Evolutionary conservation across 2,329 filamentous ascomycete genomes (phyloP).

Genomic region (Venturiaceae sp.): DNA sequence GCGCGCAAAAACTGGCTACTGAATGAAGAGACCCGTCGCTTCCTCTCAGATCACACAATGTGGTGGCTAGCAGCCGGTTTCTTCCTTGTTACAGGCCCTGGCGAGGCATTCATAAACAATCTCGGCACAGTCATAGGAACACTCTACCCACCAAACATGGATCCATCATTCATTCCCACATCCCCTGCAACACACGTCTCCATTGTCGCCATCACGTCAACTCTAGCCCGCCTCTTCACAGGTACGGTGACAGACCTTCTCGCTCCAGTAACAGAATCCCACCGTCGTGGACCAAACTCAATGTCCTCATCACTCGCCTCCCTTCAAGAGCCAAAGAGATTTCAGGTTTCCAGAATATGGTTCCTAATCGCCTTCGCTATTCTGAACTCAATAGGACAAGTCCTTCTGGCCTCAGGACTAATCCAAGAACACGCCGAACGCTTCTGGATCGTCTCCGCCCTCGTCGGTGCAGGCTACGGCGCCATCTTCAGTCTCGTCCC

Average conservation of each 20-base stretch:
- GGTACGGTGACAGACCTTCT: slow-evolving; percentile 83
- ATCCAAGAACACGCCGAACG: slow-evolving; percentile 65
- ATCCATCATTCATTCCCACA: slow-evolving; percentile 34
- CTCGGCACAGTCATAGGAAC: slow-evolving; percentile 88
- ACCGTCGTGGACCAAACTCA: slow-evolving; percentile 42
- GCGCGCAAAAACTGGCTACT: slow-evolving; percentile 83
- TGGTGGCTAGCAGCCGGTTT: slow-evolving; percentile 90
- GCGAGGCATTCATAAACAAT: slow-evolving; percentile 98
- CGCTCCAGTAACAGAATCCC: slow-evolving; percentile 40
- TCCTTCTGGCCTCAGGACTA: slow-evolving; percentile 65
- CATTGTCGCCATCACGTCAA: slow-evolving; percentile 83
- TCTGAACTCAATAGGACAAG: slow-evolving; percentile 62
- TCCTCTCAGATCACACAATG: slow-evolving; percentile 85
- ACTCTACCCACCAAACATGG: slow-evolving; percentile 55
- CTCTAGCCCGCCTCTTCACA: slow-evolving; percentile 78
- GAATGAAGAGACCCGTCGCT: slow-evolving; percentile 80
- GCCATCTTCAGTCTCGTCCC: slow-evolving; percentile 83
- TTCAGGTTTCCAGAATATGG: slow-evolving; percentile 66
- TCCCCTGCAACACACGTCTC: slow-evolving; percentile 82
- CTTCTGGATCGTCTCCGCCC: slow-evolving; percentile 77
- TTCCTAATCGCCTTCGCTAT: slow-evolving; percentile 71
- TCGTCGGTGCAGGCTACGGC: slow-evolving; percentile 86
- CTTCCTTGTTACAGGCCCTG: slow-evolving; percentile 85
- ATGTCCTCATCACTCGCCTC: slow-evolving; percentile 30
- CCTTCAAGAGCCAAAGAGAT: slow-evolving; percentile 52